Evolutionary conservation across 352 stramenopile species (phyloP), one percentile per base, ranked within the genome.

Genomic region (Plasmopara viticola): DNA sequence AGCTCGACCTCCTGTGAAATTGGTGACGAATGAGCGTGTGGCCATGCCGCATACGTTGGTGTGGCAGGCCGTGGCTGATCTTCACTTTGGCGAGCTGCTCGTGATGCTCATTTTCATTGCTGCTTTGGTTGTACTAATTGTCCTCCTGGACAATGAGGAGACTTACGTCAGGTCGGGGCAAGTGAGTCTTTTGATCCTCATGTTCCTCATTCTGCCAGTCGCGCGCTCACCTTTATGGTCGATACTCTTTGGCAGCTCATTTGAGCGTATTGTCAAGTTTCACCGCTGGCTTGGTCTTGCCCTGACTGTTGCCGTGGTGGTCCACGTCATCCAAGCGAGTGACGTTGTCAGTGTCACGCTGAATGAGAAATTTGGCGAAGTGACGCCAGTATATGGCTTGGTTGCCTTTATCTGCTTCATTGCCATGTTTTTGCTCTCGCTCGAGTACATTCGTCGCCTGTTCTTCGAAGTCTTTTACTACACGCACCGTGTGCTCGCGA

Each of bases 231-330:
- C 67, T 6, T 56, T 90, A 15, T 90, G 79, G 79, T 78, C 72
- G 9, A 50, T 83, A 20, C 66, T 84, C 43, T 92, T 92, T 20
- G 75, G 75, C 49, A 84, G 62, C 45, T 89, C 77, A 30, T 87
- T 89, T 35, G 82, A 92, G 44, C 82, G 82, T 15, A 86, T 90
- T 20, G 58, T 90, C 63, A 90, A 90, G 68, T 93, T 90, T 44
- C 82, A 93, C 57, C 82, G 82, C 44, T 90, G 78, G 75, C 65
- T 93, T n/a, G 82, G 79, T 6, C 48, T 88, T 42, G 41, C 67
- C 20, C 66, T 86, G 58, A 77, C 68, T 14, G 40, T 88, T 10
- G 66, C 72, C 7, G 65, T 74, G 29, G 51, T 90, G 31, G 52
- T 89, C 5, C 82, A 92, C 60, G 52, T 90, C 39, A 52, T 87